Evolutionary conservation across 768 basidiomycete species (phyloP).

Genomic region (Pisolithus marmoratus): DNA sequence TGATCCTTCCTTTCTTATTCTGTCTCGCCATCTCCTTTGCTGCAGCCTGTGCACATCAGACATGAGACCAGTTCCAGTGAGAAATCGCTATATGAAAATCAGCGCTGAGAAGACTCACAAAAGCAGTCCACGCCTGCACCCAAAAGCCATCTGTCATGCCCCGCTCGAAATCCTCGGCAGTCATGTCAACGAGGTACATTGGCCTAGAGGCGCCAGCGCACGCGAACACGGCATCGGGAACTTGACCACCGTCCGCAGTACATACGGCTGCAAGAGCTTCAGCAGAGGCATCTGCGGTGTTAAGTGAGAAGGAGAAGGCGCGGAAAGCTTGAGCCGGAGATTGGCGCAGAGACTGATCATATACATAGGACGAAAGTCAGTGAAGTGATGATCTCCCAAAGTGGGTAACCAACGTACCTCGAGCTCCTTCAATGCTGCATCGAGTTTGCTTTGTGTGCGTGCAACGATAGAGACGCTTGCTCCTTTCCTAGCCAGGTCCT

Average conservation of each 20-base stretch:
- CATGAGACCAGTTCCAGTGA: neutral
- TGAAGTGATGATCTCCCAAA: neutral
- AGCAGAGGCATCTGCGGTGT: constrained; percentile 44
- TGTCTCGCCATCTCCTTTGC: constrained; percentile 57
- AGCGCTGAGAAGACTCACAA: constrained; percentile 33
- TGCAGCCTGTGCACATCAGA: constrained; percentile 44
- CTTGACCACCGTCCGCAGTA: constrained; percentile 43
- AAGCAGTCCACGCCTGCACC: constrained; percentile 26
- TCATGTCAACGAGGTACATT: constrained; percentile 68
- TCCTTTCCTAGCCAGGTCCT: constrained; percentile 58
- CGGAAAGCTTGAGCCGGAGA: constrained; percentile 56
- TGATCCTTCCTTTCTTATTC: constrained; percentile 59
- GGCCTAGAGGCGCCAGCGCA: constrained; percentile 76
- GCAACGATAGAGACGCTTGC: constrained; percentile 87
- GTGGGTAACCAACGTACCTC: constrained; percentile 45
- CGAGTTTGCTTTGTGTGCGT: constrained; percentile 58
- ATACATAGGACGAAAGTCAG: neutral
- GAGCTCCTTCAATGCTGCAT: constrained; percentile 51
- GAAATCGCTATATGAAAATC: neutral
- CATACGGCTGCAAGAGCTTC: constrained; percentile 62
- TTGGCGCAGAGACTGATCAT: constrained; percentile 43
- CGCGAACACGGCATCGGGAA: constrained; percentile 72
- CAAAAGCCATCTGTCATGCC: constrained; percentile 35
- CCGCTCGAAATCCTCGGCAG: constrained; percentile 48
- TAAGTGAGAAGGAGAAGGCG: constrained; percentile 62